Evolutionary conservation across 352 stramenopile species (phyloP).

Genomic region (Phytophthora lateralis): DNA sequence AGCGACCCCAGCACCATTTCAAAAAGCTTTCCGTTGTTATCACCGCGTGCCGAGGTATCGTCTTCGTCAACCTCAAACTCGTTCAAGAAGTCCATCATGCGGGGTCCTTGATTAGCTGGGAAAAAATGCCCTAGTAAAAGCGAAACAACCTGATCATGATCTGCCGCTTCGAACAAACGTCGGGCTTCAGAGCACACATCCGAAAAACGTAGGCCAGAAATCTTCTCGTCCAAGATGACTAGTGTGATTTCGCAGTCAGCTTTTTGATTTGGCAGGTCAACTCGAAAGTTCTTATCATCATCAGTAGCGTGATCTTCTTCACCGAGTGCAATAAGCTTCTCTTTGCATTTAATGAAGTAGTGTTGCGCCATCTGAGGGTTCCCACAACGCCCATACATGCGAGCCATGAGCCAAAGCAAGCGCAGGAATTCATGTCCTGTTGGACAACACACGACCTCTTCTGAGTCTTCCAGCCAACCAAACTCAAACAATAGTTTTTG

Average conservation of each 20-base stretch:
- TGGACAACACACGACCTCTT: conserved; percentile 11
- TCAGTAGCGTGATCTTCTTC: conserved; percentile 3
- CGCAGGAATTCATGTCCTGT: conserved; percentile 34
- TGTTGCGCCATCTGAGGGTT: conserved; percentile 52
- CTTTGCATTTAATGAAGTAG: conserved; percentile 62
- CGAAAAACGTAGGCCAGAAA: conserved; percentile 56
- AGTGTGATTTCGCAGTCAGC: conserved; percentile 41
- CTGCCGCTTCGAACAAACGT: conserved; percentile 37
- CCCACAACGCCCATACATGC: conserved; percentile 50
- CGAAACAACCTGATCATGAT: conserved; percentile 48
- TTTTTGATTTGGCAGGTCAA: conserved; percentile 58
- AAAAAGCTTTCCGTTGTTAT: conserved; percentile 33
- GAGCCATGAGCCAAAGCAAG: conserved; percentile 64
- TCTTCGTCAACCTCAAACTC: conserved; percentile 52
- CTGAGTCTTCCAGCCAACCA: conserved; percentile 42
- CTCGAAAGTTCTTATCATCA: conserved; percentile 10
- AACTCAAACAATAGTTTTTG: conserved; percentile 53
- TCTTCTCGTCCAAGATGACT: conserved; percentile 49
- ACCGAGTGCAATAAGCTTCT: conserved; percentile 24
- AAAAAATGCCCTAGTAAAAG: conserved; percentile 62
- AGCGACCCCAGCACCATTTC: conserved; percentile 53
- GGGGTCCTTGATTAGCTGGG: conserved; percentile 44
- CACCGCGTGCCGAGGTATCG: neutral
- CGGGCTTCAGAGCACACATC: conserved; percentile 61
- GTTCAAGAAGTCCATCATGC: conserved; percentile 58